Evolutionary conservation across 257 asterid genomes (phyloP), one percentile per base, ranked within the genome.

Genomic region (Solanum corneliomulleri): DNA sequence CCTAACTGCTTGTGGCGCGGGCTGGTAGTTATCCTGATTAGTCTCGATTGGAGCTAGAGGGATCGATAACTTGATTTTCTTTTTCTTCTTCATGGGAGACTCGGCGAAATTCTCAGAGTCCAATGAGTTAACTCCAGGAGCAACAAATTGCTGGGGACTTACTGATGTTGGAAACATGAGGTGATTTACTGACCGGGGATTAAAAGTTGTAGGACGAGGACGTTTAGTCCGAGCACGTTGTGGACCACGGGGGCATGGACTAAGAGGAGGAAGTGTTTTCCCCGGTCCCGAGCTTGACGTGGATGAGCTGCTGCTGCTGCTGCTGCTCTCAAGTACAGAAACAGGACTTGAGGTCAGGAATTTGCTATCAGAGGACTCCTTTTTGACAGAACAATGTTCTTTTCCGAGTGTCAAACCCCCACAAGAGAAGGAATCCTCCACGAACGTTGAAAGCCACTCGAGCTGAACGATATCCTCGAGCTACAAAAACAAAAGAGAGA

Each of bases 161-260:
- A 45, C 68, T 47, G 68, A 47, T 47, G 85, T 81, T 49, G 85
- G 85, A 31, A 60, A 31, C 85, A 83, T 92, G 87, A 58, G 92
- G 4, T 92, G 97, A 52, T 92, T 93, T 11, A 90, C 93, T 0
- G 95, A 85, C 39, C 94, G 87, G 1, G 98, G 97, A 60, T 91
- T 92, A 75, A 95, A 96, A 2, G 95, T 85, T 7, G 95, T 80
- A 0, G 98, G 98, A 5, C 98, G 94, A 5, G 99, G 95, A 16
- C 99, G 98, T 84, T 96, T 96, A 90, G 94, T 94, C 12, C 98
- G 94, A 3, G 99, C 99, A 33, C 98, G 94, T 41, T 96, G 99
- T 5, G 96, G 86, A 25, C 95, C 98, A 4, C 92, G 93, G 7
- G 90, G 92, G 66, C 68, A 87, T 9, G 93, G 91, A 88, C 92